Evolutionary conservation across 1,139 yeast genomes (phyloP), one percentile per base, ranked within the genome.

Genomic region (Yamadazyma dendronema): DNA sequence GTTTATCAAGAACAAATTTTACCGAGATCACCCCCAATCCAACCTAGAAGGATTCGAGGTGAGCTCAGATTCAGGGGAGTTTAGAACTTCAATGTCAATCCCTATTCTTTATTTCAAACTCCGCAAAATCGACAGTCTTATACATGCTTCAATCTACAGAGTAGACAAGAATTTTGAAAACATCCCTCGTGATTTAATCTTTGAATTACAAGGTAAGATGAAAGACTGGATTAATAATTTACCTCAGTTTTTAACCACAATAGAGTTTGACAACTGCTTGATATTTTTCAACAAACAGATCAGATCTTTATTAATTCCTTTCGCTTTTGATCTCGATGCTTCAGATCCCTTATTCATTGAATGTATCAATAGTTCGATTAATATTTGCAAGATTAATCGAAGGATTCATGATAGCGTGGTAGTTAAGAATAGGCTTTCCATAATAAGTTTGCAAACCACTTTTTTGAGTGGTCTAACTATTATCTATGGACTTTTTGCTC

Each of bases 381-480:
- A 31, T 13, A 27, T 38, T 9, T 43, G 47, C 28, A 43, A 43
- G 16, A 17, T 40, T 7, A 41, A 35, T 31, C 29, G 42, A 19
- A 28, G 34, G 14, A 39, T 43, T n/a, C 43, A 39, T 28, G 43
- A 43, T 25, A 39, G 34, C 17, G 30, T 21, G 10, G 28, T 23
- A n/a, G 17, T 31, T 3, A 32, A 33, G 23, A 26, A 38, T 22
- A 30, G 40, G 17, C 27, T 41, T 23, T 43, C 47, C 3, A 30
- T 43, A 21, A 29, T 43, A 11, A 35, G 39, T 21, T 17, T 43
- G 3, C 47, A 43, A 28, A 41, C 47, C 3, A 28, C 39, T 1
- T 43, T 43, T 28, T 35, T 43, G 30, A 41, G 45, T 30, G 47
- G 47, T 3, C 34, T 43, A 8, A 43, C 47, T 4, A 35, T 43